Base-by-base conservation (phyloP, 352 stramenopile species). In the Phytophthora citrophthora region DNA sequence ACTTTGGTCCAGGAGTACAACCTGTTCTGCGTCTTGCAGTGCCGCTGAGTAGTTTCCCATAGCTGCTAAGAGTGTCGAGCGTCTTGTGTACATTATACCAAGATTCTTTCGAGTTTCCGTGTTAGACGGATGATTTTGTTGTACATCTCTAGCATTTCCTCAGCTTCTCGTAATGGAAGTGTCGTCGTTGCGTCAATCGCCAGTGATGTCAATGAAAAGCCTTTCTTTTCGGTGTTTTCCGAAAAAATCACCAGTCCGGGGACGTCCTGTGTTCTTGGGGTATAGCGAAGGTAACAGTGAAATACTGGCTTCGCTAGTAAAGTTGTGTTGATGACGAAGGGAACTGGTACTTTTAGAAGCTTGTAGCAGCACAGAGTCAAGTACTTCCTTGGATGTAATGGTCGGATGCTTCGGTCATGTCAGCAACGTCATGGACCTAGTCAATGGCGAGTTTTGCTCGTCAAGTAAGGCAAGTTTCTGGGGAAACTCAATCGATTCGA, bases 141-240 rank as follows among this genome's bases (percentile, higher is more conserved):
- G 66, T 91, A 93, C 50, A 83, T 32, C 7, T 80, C 61, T 3
- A 93, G 66, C 84, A 93, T 90, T 5, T 67, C 50, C 15, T 72
- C 38, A 15, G 54, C 56, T 2, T 76, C 65, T 6, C 69, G 55
- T 0, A 76, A 26, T 0, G 55, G 20, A 1, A 84, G 40, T 31
- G 51, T 64, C 24, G 60, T 69, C 9, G 56, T 60, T 9, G 63
- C 39, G 24, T 68, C 68, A n/a, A 81, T 41, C n/a, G 62, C 40
- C n/a, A 83, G 34, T 1, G 49, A 65, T 4, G 54, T 41, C 11
- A 58, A 11, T 13, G 54, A 70, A 29, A 74, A 74, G 4, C 34
- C 29, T 5, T 50, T 67, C 26, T 32, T 72, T 24, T 36, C 60
- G 31, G 18, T 70, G 7, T 61, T 72, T 44, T 34, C 62, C 9